These are phyloP conservation scores for Sequoiadendron giganteum DNA, from an alignment of 75 land plant species.

Conservation along the genomic window DNA sequence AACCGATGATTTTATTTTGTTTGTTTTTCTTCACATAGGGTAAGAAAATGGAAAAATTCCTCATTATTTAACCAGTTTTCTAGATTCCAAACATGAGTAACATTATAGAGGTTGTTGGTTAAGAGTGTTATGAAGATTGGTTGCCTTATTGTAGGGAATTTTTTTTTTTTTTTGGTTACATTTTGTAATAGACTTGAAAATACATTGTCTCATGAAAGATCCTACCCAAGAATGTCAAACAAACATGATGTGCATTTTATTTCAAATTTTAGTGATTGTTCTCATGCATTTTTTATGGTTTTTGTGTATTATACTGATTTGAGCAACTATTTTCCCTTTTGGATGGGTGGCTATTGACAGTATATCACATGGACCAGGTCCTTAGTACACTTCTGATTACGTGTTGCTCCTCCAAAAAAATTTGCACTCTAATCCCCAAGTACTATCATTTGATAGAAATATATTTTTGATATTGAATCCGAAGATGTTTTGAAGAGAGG, in stretches of 20 bases:
- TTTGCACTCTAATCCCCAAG: no score
- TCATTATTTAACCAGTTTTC: neutral
- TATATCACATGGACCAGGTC: constrained; percentile 6
- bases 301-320: neutral
- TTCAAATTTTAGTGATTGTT: neutral
- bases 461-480: no score
- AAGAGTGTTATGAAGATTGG: no score
- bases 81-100: neutral
- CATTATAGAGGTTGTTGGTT: neutral
- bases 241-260: neutral
- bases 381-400: neutral
- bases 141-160: no score
- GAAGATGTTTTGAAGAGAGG: no score
- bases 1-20: constrained; percentile 44
- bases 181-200: no score
- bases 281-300: neutral
- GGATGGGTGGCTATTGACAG: constrained; percentile 6
- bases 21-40: constrained; percentile 32
- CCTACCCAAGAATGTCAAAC: neutral
- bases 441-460: no score
- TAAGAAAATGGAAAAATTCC: neutral
- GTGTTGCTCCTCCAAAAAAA: no score
- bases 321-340: neutral
- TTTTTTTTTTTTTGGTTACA: no score
- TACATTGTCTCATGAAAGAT: no score